Evolutionary conservation across 768 basidiomycete species (phyloP), one percentile per base, ranked within the genome.

Genomic region (Suillus subaureus): DNA sequence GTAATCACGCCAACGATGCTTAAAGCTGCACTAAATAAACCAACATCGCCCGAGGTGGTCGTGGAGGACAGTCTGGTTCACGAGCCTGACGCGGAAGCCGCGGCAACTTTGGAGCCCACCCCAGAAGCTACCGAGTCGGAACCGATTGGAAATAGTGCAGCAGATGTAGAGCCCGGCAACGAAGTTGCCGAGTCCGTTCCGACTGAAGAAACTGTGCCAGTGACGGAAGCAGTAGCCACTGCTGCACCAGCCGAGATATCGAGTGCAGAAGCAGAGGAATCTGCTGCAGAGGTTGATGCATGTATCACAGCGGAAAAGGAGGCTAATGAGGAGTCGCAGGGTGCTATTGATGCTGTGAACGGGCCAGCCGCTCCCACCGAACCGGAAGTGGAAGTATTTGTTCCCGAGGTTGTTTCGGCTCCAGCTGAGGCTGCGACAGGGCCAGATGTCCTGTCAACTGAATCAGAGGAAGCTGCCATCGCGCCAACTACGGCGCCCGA

Each of bases 131-230:
- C 45, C 31, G 64, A 63, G 6, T 12, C 1, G n/a, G 26, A 43
- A 13, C 21, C 9, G n/a, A 13, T 21, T n/a, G 52, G 45, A 54
- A 35, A 35, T 9, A 6, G 6, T 33, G 11, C 28, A 12, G 6
- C n/a, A 15, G 26, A 43, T 47, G 21, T 37, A 4, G 64, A 45
- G 16, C 28, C 49, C 28, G 18, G 13, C 28, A 51, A 35, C 21
- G 49, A 62, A 49, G 51, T 47, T 26, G 28, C 33, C 26, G 64
- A 65, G 40, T 49, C 21, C 15, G 54, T 15, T 18, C 33, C 23
- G 13, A 35, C 33, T 40, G 60, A 61, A 63, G 62, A 35, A n/a
- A 31, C n/a, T 23, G 35, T 18, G 33, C 33, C 16, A 5, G 52
- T n/a, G n/a, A 23, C 39, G 33, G 54, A 61, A 60, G 58, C 51